Conservation (phyloP, 192 early-diverging fungal species). For the Umbelopsis ramanniana region DNA sequence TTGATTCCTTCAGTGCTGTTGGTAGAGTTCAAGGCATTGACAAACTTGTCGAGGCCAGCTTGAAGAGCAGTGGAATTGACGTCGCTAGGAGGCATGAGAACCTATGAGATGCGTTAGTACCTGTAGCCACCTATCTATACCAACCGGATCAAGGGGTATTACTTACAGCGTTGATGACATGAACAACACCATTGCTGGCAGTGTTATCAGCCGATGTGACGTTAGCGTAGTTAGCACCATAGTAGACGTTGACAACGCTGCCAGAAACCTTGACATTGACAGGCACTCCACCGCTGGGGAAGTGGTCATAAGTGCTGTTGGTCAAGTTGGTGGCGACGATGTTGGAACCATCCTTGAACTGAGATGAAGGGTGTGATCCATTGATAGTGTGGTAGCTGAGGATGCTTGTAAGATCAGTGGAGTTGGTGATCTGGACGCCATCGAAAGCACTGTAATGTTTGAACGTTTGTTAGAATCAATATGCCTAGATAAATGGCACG, state of each 20-base stretch:
- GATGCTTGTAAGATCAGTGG: slow-evolving; percentile 9
- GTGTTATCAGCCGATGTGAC: slow-evolving; percentile 10
- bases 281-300: slow-evolving; percentile 10
- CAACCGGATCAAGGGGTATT: background rate
- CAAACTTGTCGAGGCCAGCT: slow-evolving; percentile 4
- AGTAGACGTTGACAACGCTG: background rate
- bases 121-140: background rate
- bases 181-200: slow-evolving; percentile 16
- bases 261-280: background rate
- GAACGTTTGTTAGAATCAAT: background rate
- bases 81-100: background rate
- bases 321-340: slow-evolving; percentile 19
- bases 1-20: slow-evolving; percentile 44
- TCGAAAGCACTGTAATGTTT: background rate
- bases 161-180: slow-evolving; percentile 17
- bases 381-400: slow-evolving; percentile 7
- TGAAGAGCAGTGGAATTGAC: slow-evolving; percentile 3
- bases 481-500: background rate
- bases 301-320: slow-evolving; percentile 13
- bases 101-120: background rate
- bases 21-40: background rate
- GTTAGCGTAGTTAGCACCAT: slow-evolving; percentile 11
- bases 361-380: background rate
- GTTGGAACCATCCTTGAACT: background rate
- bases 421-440: slow-evolving; percentile 5